Percentiles rank a stretch among this genome's conserved stretches.
Conservation (phyloP, 495 filamentous ascomycete species). For the Schizothecium vesticola region DNA sequence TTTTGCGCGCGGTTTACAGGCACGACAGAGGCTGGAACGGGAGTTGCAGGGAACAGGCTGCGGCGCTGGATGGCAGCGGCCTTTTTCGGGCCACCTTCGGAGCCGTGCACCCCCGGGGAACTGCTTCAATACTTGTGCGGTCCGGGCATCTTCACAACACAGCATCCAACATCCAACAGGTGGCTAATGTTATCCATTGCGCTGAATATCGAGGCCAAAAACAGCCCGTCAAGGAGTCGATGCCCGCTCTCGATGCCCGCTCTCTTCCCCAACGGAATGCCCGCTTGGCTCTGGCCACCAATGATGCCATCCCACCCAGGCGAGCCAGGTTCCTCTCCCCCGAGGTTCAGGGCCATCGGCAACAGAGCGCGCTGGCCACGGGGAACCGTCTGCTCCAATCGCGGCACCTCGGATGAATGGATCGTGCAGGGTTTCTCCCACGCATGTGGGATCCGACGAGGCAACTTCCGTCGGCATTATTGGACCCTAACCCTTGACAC, state of each 20-base stretch:
- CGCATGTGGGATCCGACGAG: conserved; percentile 9
- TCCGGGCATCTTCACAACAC: background rate
- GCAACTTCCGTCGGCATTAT: background rate
- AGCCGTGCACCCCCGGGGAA: conserved; percentile 1
- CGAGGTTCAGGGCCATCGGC: conserved; percentile 15
- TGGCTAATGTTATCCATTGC: background rate
- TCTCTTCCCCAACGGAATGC: background rate
- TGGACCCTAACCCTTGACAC: background rate
- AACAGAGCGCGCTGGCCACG: conserved; percentile 11
- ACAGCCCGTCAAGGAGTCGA: background rate
- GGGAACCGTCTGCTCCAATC: conserved; percentile 6
- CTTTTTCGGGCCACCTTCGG: conserved; percentile 1
- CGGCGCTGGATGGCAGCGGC: conserved; percentile 14
- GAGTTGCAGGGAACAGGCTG: conserved; percentile 23
- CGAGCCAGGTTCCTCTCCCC: conserved; percentile 6
- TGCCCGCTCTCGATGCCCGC: too few species aligned
- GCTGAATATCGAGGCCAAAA: background rate
- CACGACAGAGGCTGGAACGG: background rate
- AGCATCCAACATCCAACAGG: background rate
- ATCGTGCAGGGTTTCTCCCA: conserved; percentile 4
- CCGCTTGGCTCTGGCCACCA: background rate
- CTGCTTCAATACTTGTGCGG: conserved; percentile 2
- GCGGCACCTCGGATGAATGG: conserved; percentile 31
- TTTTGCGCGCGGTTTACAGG: conserved; percentile 18
- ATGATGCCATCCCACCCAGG: background rate